Percentiles rank a stretch among this genome's conserved stretches.
Evolutionary conservation across 306 rosid genomes (phyloP).

Genomic region (Glycine soja): DNA sequence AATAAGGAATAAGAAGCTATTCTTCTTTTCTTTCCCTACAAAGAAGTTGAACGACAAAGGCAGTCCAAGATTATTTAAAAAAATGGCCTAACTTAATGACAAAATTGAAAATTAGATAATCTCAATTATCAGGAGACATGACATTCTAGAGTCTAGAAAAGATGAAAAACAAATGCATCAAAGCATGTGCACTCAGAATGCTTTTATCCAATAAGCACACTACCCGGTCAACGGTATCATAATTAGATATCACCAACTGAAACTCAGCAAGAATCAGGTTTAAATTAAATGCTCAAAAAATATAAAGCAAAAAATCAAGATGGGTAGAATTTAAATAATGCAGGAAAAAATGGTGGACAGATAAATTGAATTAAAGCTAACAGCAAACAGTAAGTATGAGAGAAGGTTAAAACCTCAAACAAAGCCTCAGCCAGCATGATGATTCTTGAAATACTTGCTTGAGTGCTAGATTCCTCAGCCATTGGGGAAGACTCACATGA

Average conservation of each 20-base stretch:
- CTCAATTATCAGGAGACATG: constrained; percentile 27
- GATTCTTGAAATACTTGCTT: constrained; percentile 95
- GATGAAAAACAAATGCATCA: constrained; percentile 20
- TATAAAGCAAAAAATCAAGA: not conserved
- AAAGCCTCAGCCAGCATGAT: constrained; percentile 98
- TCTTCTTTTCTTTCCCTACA: not conserved
- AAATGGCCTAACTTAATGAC: not conserved
- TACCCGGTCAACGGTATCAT: constrained; percentile 38
- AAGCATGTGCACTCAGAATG: constrained; percentile 25
- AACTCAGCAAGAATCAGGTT: constrained; percentile 13
- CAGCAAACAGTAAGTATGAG: constrained; percentile 20
- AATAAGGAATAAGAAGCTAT: not conserved
- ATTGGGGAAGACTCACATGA: constrained; percentile 74
- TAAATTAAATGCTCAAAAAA: constrained; percentile 1
- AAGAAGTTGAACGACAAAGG: not conserved
- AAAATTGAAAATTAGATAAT: constrained; percentile 19
- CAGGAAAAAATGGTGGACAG: constrained; percentile 33
- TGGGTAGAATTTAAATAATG: not conserved
- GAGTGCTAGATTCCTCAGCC: constrained; percentile 81
- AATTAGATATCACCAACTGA: constrained; percentile 17
- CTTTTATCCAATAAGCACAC: constrained; percentile 31
- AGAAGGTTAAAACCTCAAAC: constrained; percentile 73
- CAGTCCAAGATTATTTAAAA: not conserved
- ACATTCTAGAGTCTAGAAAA: constrained; percentile 15
- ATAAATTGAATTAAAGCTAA: constrained; percentile 25